Base-by-base conservation (phyloP, 257 asterid genomes). In the Nicotiana obtusifolia region DNA sequence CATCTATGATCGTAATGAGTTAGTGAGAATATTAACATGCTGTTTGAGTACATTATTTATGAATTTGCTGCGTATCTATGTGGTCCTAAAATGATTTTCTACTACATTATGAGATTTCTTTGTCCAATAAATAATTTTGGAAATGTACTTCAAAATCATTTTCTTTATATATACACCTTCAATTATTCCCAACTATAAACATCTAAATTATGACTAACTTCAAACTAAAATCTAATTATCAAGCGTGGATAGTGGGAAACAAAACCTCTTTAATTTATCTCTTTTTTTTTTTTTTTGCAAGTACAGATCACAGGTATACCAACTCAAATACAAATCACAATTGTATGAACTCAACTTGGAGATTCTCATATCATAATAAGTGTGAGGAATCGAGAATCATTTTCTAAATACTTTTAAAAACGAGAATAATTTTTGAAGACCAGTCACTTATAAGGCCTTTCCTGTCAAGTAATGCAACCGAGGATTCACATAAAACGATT, bases 1-100 rank as follows among this genome's bases (percentile, higher is more conserved):
- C 20, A 41, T 41, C 33, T 37, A 41, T 41, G 49, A 41, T 30
- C 31, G 49, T 41, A 41, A 41, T 41, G 57, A 69, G 24, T 41
- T 76, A 22, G 7, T 30, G 56, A 31, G 65, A 77, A 47, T 77
- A 64, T 9, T 71, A 76, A 41, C 13, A 41, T n/a, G 3, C n/a
- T 52, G 33, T 20, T 82, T 82, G 76, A 76, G 60, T 49, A 30
- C 24, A 82, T 62, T 62, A 30, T 61, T 59, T 76, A 64, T 61
- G 11, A 76, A 26, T 76, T 62, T 31, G 22, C 66, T 64, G 71
- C 28, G 28, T 26, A 26, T n/a, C 28, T 31, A 64, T 82, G 57
- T 61, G 82, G 57, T 20, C 30, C 68, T 22, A 76, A 47, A 30
- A 82, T 64, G 31, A 54, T 77, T 82, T 49, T 22, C 54, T 61